Percentiles rank a stretch among this genome's conserved stretches.
These are phyloP conservation scores for Colletotrichum cuscutae DNA, from an alignment of 2,329 filamentous ascomycete genomes.

Conservation along the genomic window DNA sequence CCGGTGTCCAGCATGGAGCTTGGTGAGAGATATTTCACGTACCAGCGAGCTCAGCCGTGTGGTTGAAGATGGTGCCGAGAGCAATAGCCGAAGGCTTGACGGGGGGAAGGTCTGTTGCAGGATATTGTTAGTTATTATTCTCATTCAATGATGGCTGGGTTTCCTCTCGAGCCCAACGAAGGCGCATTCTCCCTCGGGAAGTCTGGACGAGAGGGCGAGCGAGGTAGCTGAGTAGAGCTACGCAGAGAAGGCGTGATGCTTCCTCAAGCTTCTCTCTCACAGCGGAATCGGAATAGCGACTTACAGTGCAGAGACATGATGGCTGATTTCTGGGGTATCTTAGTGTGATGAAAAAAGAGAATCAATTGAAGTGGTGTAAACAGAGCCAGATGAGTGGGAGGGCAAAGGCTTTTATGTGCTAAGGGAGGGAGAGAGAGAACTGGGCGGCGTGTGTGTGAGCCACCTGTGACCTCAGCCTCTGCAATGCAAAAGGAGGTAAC, in stretches of 20 bases:
- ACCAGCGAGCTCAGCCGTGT: constrained; percentile 83
- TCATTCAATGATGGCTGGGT: background rate
- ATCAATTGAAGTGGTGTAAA: constrained; percentile 25
- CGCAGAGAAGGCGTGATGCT: background rate
- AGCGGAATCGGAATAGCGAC: constrained; percentile 38
- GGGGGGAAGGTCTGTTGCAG: constrained; percentile 67
- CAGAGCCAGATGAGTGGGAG: constrained; percentile 18
- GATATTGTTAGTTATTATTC: background rate
- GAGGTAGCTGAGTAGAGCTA: no score
- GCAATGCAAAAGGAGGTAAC: constrained; percentile 16
- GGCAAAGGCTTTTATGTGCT: constrained; percentile 32
- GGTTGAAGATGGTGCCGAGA: constrained; percentile 95
- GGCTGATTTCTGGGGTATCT: constrained; percentile 37
- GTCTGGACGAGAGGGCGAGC: no score
- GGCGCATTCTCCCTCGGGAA: background rate
- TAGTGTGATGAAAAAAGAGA: constrained; percentile 13
- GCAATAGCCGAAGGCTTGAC: constrained; percentile 99
- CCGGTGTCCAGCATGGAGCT: background rate
- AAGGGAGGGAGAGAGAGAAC: background rate
- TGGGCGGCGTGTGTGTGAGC: constrained; percentile 13
- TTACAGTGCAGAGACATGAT: constrained; percentile 71
- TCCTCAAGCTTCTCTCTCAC: background rate
- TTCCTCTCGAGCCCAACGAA: background rate
- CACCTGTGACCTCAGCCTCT: constrained; percentile 33
- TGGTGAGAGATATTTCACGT: constrained; percentile 34